Evolutionary conservation across 2,329 filamentous ascomycete species (phyloP).

Genomic region (Alternaria gansuensis): DNA sequence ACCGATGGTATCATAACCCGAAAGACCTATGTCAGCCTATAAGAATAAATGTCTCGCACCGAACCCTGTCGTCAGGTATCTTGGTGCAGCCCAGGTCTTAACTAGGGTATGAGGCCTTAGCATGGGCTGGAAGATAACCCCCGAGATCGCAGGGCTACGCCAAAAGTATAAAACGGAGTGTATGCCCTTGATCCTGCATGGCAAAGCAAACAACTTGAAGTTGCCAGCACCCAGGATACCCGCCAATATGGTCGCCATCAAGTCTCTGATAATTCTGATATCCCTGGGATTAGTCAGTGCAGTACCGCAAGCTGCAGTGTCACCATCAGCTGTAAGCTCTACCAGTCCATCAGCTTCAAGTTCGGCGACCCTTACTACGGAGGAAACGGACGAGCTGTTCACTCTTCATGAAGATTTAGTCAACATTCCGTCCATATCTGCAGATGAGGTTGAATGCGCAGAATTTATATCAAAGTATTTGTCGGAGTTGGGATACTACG

Average conservation of each 20-base stretch:
- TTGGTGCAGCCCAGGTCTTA: background rate
- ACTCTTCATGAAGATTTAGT: constrained; percentile 37
- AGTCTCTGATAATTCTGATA: constrained; percentile 3
- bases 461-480: constrained; percentile 74
- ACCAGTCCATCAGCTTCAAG: constrained; percentile 7
- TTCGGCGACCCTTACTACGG: constrained; percentile 17
- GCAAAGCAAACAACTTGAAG: background rate
- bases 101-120: background rate
- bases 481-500: constrained; percentile 58
- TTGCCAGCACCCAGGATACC: background rate
- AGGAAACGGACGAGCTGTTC: constrained; percentile 36
- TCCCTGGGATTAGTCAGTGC: constrained; percentile 2
- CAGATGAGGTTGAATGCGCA: constrained; percentile 72
- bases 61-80: background rate
- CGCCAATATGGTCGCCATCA: constrained; percentile 7
- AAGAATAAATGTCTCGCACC: background rate
- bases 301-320: constrained; percentile 19
- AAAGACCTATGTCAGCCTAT: constrained; percentile 18
- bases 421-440: constrained; percentile 48
- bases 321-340: constrained; percentile 15
- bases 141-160: too few species aligned
- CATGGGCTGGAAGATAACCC: background rate
- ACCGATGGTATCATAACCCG: background rate
- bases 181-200: background rate
- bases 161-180: constrained; percentile 4